Conservation (phyloP, 192 early-diverging fungal species). For the Spizellomyces punctatus region DNA sequence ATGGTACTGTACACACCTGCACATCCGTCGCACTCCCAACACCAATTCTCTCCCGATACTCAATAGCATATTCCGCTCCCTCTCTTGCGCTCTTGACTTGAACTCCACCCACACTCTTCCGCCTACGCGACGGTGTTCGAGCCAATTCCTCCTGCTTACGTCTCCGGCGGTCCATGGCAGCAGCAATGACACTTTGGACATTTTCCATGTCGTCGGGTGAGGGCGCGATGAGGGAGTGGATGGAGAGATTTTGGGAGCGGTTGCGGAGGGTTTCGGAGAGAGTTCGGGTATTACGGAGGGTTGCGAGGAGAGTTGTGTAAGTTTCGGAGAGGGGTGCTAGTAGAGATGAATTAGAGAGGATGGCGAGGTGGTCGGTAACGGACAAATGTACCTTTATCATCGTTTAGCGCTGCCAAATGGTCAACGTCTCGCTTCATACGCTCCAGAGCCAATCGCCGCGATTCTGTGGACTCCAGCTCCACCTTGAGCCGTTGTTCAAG, state of each 20-base stretch:
- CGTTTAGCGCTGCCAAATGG: background rate
- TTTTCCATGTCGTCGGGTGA: constrained; percentile 3
- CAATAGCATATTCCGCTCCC: constrained; percentile 26
- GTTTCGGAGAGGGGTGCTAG: constrained; percentile 2
- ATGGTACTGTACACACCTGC: background rate
- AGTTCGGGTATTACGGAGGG: constrained; percentile 2
- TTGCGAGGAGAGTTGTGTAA: constrained; percentile 17
- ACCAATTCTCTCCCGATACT: constrained; percentile 25
- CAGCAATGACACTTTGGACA: constrained; percentile 18
- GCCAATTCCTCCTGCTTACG: constrained; percentile 16
- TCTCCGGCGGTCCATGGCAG: constrained; percentile 24
- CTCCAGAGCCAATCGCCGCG: background rate
- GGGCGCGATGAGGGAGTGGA: constrained; percentile 10
- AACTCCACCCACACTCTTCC: constrained; percentile 13
- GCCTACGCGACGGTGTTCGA: constrained; percentile 7
- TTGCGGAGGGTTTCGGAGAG: background rate
- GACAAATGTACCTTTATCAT: background rate
- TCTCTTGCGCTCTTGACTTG: constrained; percentile 17
- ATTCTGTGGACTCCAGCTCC: background rate
- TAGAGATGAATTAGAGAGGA: background rate
- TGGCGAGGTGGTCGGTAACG: background rate
- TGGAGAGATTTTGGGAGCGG: constrained; percentile 11
- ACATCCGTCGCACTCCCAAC: constrained; percentile 19
- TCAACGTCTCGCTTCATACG: background rate
- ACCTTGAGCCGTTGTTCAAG: constrained; percentile 1